phyloP scores from a whole-genome alignment of 345 rosid species.

The Eucalyptus marginata region DNA sequence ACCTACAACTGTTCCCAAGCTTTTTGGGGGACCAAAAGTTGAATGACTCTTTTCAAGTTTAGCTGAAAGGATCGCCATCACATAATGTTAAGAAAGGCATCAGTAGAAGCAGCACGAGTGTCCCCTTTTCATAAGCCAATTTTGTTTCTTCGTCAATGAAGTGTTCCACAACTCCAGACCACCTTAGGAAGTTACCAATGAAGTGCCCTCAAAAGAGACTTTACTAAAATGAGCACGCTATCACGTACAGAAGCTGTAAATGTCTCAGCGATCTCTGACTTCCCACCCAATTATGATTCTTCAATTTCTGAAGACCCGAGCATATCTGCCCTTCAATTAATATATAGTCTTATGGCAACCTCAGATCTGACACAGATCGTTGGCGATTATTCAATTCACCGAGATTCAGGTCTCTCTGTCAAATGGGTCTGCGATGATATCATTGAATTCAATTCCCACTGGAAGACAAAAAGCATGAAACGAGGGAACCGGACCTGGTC shows the following conservation, averaged over 20 bases:
- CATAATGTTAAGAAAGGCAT: neutral
- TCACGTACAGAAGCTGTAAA: neutral
- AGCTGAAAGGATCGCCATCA: neutral
- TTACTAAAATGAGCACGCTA: neutral
- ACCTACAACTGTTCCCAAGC: neutral
- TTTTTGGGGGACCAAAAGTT: neutral
- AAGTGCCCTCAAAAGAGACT: neutral
- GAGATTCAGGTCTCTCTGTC: neutral
- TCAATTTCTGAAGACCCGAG: neutral
- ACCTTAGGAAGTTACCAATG: neutral
- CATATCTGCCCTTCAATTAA: neutral
- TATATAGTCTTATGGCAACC: neutral
- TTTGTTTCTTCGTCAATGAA: neutral
- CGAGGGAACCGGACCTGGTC: neutral
- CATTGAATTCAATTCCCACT: neutral
- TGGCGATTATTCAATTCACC: neutral
- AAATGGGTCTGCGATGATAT: neutral
- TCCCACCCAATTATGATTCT: neutral
- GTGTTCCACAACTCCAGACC: neutral
- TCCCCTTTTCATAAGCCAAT: neutral
- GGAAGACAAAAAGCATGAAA: neutral
- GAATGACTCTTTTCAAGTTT: neutral
- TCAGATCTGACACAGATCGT: neutral
- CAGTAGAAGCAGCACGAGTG: neutral
- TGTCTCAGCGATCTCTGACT: neutral